Base-by-base conservation (phyloP, 2,329 filamentous ascomycete species). In the Rhynchosporium secalis region DNA sequence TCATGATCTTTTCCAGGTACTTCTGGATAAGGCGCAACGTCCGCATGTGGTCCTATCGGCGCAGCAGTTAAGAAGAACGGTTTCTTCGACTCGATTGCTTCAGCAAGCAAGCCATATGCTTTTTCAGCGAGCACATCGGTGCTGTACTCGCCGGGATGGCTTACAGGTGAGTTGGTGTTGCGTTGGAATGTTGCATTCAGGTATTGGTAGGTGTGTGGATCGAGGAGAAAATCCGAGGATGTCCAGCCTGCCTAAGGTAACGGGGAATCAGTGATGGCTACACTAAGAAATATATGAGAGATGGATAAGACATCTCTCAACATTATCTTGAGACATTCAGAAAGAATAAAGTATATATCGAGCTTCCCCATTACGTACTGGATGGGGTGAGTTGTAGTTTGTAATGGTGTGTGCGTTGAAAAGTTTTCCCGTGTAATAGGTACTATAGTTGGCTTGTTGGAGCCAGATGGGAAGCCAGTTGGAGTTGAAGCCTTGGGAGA, bases 371-470 rank as follows among this genome's bases (percentile, higher is more conserved):
- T 20, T 20, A 20, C 20, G 20, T 20, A 20, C 20, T 0, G 82
- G 79, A 47, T 78, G 79, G 0, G 87, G 86, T 0, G 76, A 77
- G 69, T 87, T 76, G 70, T 89, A 91, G 62, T 88, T 90, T 0
- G 78, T 70, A 1, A 83, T 77, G 0, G 77, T 83, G 57, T 90
- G 86, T 0, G 81, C 78, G 66, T 91, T 91, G 75, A 88, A 87
- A 82, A 3, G 78, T 76, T 92, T 91, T n/a, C 86, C 89, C 0
- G 83, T 84, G 68, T 91, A 91, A 70, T 89, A 90, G 0, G 88
- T 90, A 66, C 84, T 83, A 71, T 91, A 91, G 0, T 87, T 87
- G 0, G 82, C 83, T 3, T 82, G 73, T 66, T 90, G 86, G n/a
- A 92, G 75, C 87, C 88, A 91, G 0, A 91, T 72, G 0, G 88